Evolutionary conservation across 75 land plant genomes (phyloP).

Genomic region (Cryptomeria japonica): DNA sequence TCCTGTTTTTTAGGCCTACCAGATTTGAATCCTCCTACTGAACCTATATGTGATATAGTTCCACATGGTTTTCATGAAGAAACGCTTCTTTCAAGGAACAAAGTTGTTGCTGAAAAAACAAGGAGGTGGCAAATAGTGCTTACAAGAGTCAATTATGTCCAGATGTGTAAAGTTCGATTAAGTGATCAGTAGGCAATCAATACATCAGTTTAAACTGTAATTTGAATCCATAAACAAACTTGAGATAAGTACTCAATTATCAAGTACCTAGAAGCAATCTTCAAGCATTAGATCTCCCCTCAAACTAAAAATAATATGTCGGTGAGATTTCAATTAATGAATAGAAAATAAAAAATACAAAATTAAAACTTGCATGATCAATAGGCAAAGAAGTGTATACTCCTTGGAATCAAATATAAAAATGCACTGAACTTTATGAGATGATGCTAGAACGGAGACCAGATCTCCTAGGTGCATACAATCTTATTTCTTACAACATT

Average conservation of each 20-base stretch:
- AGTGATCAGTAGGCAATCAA: too few species aligned
- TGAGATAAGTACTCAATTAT: too few species aligned
- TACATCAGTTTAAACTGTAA: too few species aligned
- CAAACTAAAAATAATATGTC: neutral
- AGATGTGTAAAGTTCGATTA: too few species aligned
- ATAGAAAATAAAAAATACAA: neutral
- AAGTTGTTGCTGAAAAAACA: neutral
- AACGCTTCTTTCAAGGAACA: neutral
- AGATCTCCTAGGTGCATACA: neutral
- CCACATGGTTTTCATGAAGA: neutral
- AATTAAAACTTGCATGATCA: neutral
- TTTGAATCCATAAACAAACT: too few species aligned
- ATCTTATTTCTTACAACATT: neutral
- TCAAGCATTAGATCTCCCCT: too few species aligned
- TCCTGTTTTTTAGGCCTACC: neutral
- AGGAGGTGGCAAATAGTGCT: too few species aligned
- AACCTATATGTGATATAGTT: neutral
- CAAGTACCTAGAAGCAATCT: too few species aligned
- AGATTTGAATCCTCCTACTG: too few species aligned
- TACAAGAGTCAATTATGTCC: too few species aligned
- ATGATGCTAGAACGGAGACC: neutral
- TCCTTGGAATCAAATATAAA: neutral
- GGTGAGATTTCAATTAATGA: neutral
- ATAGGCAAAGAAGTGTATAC: neutral
- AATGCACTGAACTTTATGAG: neutral